Percentiles rank a stretch among this genome's conserved stretches.
phyloP scores from a whole-genome alignment of 73 alveolate genomes.

The Diophrys appendiculata region DNA sequence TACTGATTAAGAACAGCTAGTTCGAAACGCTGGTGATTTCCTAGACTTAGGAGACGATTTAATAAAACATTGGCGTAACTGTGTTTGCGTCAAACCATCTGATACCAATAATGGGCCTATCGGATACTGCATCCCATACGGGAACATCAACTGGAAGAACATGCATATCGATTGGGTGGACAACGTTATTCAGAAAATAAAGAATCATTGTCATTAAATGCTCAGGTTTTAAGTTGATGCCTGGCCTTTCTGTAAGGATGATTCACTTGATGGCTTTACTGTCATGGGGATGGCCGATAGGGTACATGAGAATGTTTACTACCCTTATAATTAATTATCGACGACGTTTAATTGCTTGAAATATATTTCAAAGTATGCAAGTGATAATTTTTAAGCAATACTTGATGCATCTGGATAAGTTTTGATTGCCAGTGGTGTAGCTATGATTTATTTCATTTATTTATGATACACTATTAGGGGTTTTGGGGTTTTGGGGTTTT shows the following conservation, averaged over 20 bases:
- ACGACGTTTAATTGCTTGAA: not conserved
- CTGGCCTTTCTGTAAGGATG: constrained; percentile 4
- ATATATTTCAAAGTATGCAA: not conserved
- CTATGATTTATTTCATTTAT: too few species aligned
- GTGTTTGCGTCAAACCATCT: not conserved
- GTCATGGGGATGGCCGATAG: not conserved
- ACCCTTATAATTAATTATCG: not conserved
- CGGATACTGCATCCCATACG: constrained; percentile 12
- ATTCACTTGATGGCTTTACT: not conserved
- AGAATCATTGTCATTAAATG: not conserved
- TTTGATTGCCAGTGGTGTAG: too few species aligned
- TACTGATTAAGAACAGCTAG: too few species aligned
- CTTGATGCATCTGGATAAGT: too few species aligned
- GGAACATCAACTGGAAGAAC: not conserved
- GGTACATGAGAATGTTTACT: not conserved
- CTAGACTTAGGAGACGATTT: not conserved
- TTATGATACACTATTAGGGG: too few species aligned
- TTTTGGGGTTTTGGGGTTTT: too few species aligned
- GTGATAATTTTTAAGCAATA: too few species aligned
- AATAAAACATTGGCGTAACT: too few species aligned
- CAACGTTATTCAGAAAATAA: not conserved
- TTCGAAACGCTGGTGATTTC: too few species aligned
- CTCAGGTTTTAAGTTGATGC: not conserved
- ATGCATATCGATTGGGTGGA: constrained; percentile 7
- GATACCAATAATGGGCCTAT: not conserved